Percentiles rank a stretch among this genome's conserved stretches.
Evolutionary conservation across 1,139 yeast genomes (phyloP).

Genomic region (Hanseniaspora gamundiae): DNA sequence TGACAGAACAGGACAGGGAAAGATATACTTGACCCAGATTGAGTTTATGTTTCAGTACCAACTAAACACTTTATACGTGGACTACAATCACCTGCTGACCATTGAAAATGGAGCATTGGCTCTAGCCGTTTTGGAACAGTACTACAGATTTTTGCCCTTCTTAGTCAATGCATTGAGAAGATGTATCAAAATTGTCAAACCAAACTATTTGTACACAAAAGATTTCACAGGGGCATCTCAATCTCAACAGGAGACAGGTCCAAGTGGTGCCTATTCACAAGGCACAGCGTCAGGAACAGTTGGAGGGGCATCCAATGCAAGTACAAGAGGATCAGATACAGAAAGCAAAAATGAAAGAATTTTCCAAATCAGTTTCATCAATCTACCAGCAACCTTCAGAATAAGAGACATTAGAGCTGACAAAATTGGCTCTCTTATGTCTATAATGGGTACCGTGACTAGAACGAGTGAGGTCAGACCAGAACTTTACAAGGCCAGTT

Average conservation of each 20-base stretch:
- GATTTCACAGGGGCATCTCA: slow-evolving; percentile 9
- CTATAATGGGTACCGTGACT: slow-evolving; percentile 92
- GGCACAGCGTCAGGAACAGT: slow-evolving; percentile 27
- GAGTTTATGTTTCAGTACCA: slow-evolving; percentile 72
- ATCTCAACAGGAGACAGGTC: background rate
- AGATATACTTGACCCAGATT: slow-evolving; percentile 65
- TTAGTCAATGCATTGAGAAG: slow-evolving; percentile 62
- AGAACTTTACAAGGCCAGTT: slow-evolving; percentile 76
- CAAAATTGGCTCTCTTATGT: slow-evolving; percentile 71
- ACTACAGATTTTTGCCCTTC: slow-evolving; percentile 84
- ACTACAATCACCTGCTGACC: slow-evolving; percentile 64
- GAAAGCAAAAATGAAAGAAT: slow-evolving; percentile 43
- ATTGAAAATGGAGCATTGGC: slow-evolving; percentile 84
- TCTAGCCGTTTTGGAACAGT: slow-evolving; percentile 80
- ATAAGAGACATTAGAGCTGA: slow-evolving; percentile 87
- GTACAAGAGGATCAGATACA: slow-evolving; percentile 6
- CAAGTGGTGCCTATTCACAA: background rate
- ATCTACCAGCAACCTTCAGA: slow-evolving; percentile 70
- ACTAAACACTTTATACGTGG: slow-evolving; percentile 68
- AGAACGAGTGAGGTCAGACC: slow-evolving; percentile 97
- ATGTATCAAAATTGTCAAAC: slow-evolving; percentile 65
- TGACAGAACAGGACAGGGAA: slow-evolving; percentile 25
- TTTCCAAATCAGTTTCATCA: slow-evolving; percentile 83
- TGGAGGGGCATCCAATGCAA: background rate
- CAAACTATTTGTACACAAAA: slow-evolving; percentile 35